These are phyloP conservation scores for Xerocomellus intermedius DNA, from an alignment of 768 basidiomycete species.

Conservation along the genomic window DNA sequence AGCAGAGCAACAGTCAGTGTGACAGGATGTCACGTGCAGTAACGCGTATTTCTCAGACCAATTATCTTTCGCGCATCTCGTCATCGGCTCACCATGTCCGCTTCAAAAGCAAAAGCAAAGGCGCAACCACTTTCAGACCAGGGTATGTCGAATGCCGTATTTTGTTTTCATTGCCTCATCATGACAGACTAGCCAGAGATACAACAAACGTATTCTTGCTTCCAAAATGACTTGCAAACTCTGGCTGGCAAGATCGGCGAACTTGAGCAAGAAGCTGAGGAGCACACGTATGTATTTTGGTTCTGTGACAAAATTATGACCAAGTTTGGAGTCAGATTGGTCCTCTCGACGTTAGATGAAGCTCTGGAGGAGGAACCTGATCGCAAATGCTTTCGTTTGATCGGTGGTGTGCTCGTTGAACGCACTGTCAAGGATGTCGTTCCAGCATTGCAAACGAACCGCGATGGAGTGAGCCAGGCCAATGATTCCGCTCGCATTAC, in stretches of 20 bases:
- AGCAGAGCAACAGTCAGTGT: slow-evolving; percentile 18
- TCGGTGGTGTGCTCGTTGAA: slow-evolving; percentile 95
- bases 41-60: slow-evolving; percentile 24
- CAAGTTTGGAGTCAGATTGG: slow-evolving; percentile 54
- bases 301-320: background rate
- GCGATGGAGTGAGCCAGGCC: slow-evolving; percentile 66
- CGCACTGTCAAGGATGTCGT: slow-evolving; percentile 94
- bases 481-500: background rate
- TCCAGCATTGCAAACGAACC: slow-evolving; percentile 86
- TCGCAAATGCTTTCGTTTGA: slow-evolving; percentile 94
- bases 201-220: slow-evolving; percentile 75
- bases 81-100: slow-evolving; percentile 47
- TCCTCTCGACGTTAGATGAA: slow-evolving; percentile 84
- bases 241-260: slow-evolving; percentile 94
- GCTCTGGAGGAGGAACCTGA: slow-evolving; percentile 78
- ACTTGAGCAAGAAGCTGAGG: slow-evolving; percentile 93
- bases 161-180: slow-evolving; percentile 30
- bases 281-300: slow-evolving; percentile 70
- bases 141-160: slow-evolving; percentile 45
- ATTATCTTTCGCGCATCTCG: slow-evolving; percentile 22
- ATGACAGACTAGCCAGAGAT: slow-evolving; percentile 67
- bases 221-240: slow-evolving; percentile 88
- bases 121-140: slow-evolving; percentile 60
- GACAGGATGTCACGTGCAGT: slow-evolving; percentile 29
- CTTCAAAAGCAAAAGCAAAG: slow-evolving; percentile 60